phyloP scores from a whole-genome alignment of 225 moss, liverwort and hornwort species.

The Pleurozium schreberi region DNA sequence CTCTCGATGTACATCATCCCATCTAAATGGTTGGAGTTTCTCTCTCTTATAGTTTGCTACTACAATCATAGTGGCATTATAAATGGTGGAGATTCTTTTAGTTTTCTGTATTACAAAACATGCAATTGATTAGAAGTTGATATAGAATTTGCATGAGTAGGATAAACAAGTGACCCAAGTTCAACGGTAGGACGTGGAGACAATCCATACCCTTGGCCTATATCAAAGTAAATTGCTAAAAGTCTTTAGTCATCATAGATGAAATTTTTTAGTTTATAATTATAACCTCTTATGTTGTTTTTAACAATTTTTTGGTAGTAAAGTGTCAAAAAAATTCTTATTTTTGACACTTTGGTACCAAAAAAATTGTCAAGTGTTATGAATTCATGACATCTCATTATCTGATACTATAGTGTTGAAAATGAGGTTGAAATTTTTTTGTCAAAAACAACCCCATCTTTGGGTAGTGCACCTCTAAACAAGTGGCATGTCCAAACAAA shows the following conservation, averaged over 20 bases:
- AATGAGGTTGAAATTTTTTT: too few relatives aligned
- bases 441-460: background rate
- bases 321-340: background rate
- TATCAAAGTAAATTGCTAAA: fast-evolving
- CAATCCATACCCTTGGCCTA: fast-evolving
- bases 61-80: background rate
- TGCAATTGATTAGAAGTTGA: background rate
- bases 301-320: background rate
- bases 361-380: too few relatives aligned
- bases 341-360: background rate
- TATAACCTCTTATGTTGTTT: background rate
- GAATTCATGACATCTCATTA: background rate
- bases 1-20: background rate
- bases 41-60: background rate
- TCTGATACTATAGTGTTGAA: fast-evolving
- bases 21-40: background rate
- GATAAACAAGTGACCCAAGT: background rate
- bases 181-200: too few relatives aligned
- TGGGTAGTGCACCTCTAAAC: background rate
- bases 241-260: background rate
- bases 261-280: background rate
- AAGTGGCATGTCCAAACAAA: background rate
- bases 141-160: background rate
- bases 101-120: background rate
- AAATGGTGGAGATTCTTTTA: background rate